Base-by-base conservation (phyloP, 257 asterid genomes). In the Fraxinus quadrangulata region DNA sequence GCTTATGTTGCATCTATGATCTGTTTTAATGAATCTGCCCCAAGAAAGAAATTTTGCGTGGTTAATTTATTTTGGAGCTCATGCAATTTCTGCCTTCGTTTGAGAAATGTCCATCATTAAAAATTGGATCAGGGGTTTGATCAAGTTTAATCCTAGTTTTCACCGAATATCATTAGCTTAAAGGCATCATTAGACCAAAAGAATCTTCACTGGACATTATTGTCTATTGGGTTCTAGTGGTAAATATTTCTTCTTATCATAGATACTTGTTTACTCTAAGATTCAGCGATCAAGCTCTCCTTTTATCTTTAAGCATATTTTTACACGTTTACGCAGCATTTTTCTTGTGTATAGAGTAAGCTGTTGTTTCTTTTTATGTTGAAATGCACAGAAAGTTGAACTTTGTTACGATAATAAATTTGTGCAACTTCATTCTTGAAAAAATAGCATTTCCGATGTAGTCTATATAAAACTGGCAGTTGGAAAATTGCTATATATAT, bases 121-220 rank as follows among this genome's bases (percentile, higher is more conserved):
- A 70, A 30, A 78, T 17, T 19, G 4, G 11, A 17, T 10, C 54
- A 67, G 31, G 28, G 19, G 11, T 42, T 19, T 73, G 59, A n/a
- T 36, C 68, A 39, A 31, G 21, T 54, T 42, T 39, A 6, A 70
- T 42, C 51, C 51, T 11, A 42, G 2, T 42, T 42, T 42, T 42
- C 51, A 42, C 49, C 3, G 45, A 39, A 39, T 37, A 6, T 8
- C 16, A 31, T 71, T 78, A 37, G 59, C 40, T 54, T 34, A 36
- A 72, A n/a, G 28, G 73, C 80, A 59, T 71, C 24, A 51, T 17
- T 17, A 26, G 68, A 61, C 13, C 31, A 51, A 73, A 73, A 66
- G 72, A 24, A 73, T 54, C 65, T 36, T 54, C 19, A 17, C 19
- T 78, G 70, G 72, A 36, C 26, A 66, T 59, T 76, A 78, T 77